A percentile compares a stretch with the other conserved stretches of the same genome.
Conservation (phyloP, 176 grass and related monocot genomes). For the Oryza glumipatula region DNA sequence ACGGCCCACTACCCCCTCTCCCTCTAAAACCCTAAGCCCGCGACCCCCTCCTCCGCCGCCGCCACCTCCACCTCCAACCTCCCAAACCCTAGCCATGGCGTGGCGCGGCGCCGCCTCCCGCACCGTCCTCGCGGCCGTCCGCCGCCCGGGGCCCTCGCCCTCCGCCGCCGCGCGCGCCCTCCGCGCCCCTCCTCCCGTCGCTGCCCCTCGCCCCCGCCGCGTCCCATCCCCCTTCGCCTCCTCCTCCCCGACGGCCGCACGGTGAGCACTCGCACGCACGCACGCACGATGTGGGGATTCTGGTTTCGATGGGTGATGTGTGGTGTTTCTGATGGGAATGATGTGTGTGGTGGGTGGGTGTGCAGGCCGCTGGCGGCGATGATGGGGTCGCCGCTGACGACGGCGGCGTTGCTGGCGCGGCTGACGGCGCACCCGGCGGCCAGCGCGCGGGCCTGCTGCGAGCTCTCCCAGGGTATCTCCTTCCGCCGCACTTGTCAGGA, state of each 20-base stretch:
- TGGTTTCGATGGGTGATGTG: neutral
- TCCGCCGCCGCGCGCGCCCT: neutral
- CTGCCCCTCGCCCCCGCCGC: slow-evolving; percentile 42
- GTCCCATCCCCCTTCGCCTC: slow-evolving; percentile 48
- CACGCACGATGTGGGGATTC: too few relatives aligned
- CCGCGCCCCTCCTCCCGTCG: slow-evolving; percentile 40
- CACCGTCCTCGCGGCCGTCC: slow-evolving; percentile 61
- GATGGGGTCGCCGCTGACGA: slow-evolving; percentile 58
- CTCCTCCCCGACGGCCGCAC: slow-evolving; percentile 39
- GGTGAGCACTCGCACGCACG: slow-evolving; percentile 20
- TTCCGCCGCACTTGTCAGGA: slow-evolving; percentile 61
- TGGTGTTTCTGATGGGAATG: neutral
- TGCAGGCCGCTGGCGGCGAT: slow-evolving; percentile 70
- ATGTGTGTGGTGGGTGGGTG: neutral
- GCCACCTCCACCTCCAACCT: neutral
- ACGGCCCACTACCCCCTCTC: neutral
- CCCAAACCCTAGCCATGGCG: slow-evolving; percentile 61
- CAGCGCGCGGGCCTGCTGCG: slow-evolving; percentile 86
- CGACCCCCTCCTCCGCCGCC: neutral
- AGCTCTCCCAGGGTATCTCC: slow-evolving; percentile 95
- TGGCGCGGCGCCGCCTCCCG: slow-evolving; percentile 80
- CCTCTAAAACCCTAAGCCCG: slow-evolving; percentile 57
- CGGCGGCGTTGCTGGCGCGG: slow-evolving; percentile 53
- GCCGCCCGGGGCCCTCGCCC: slow-evolving; percentile 42
- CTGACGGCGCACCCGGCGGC: slow-evolving; percentile 80